A percentile compares a stretch with the other conserved stretches of the same genome.
These are phyloP conservation scores for Colletotrichum agaves DNA, from an alignment of 2,329 filamentous ascomycete genomes.

Conservation along the genomic window DNA sequence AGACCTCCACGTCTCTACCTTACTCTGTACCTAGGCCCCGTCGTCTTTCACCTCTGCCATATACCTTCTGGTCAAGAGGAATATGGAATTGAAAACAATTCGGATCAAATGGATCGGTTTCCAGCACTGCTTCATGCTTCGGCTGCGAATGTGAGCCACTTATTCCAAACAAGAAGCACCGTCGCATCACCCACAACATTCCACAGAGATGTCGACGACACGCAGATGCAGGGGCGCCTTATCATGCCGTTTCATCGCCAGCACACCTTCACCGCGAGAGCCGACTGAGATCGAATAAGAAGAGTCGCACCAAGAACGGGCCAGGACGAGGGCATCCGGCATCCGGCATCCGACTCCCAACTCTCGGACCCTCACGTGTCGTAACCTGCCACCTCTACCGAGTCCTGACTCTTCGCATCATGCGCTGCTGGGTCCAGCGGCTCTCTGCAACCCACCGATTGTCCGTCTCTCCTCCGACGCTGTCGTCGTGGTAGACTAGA, in stretches of 20 bases:
- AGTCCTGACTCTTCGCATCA: constrained; percentile 1
- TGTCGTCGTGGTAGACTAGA: constrained; percentile 13
- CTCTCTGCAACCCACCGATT: constrained; percentile 8
- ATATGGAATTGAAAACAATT: background rate
- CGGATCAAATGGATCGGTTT: background rate
- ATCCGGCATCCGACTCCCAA: constrained; percentile 16
- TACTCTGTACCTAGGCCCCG: background rate
- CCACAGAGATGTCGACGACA: background rate
- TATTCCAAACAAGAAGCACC: background rate
- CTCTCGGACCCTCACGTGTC: constrained; percentile 28
- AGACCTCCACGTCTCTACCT: constrained; percentile 3
- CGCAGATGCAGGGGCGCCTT: constrained; percentile 21
- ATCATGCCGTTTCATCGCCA: constrained; percentile 29
- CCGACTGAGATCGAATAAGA: constrained; percentile 16
- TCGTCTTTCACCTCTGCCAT: background rate
- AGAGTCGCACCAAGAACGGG: constrained; percentile 8
- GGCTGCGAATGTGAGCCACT: constrained; percentile 3
- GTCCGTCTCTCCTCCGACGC: background rate
- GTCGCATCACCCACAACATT: constrained; percentile 1
- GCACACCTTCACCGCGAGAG: constrained; percentile 15
- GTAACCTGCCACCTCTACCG: background rate
- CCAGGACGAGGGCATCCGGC: background rate
- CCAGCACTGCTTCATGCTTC: background rate
- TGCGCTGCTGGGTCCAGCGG: background rate
- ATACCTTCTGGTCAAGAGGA: background rate